phyloP scores from a whole-genome alignment of 306 rosid genomes.

The Elaeagnus macrophylla region DNA sequence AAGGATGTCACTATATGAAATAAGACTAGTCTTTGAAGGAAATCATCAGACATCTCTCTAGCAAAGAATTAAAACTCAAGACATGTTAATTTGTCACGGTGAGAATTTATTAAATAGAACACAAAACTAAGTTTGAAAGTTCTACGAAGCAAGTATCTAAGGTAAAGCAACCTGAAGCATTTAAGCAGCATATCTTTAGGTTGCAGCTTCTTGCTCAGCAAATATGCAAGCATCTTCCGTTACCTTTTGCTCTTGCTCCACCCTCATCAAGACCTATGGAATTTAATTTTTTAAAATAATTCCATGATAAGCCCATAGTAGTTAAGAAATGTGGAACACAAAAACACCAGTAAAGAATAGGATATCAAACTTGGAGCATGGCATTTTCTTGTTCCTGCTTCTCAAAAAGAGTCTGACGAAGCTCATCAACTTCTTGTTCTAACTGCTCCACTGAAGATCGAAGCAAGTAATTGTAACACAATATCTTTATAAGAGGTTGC shows the following conservation, averaged over 20 bases:
- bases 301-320: slow-evolving; percentile 11
- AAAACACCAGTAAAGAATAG: slow-evolving; percentile 8
- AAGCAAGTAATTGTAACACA: not conserved
- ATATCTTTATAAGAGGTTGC: not conserved
- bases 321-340: slow-evolving; percentile 6
- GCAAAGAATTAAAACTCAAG: too few species aligned
- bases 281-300: slow-evolving; percentile 2
- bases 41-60: too few species aligned
- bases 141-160: not conserved
- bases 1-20: slow-evolving; percentile 2
- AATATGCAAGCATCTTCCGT: slow-evolving; percentile 96
- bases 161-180: slow-evolving; percentile 86
- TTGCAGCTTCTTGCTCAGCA: slow-evolving; percentile 96
- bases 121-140: not conserved
- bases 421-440: slow-evolving; percentile 75
- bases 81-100: not conserved
- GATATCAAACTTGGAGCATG: slow-evolving; percentile 74
- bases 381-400: slow-evolving; percentile 96
- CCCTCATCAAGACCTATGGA: slow-evolving; percentile 92
- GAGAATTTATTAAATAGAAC: not conserved
- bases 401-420: slow-evolving; percentile 65
- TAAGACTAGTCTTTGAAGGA: not conserved
- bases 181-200: slow-evolving; percentile 92
- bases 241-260: slow-evolving; percentile 93
- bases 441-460: slow-evolving; percentile 69